A percentile compares a stretch with the other conserved stretches of the same genome.
Conservation (phyloP, 768 basidiomycete species). For the Leccinum subtestaceum region DNA sequence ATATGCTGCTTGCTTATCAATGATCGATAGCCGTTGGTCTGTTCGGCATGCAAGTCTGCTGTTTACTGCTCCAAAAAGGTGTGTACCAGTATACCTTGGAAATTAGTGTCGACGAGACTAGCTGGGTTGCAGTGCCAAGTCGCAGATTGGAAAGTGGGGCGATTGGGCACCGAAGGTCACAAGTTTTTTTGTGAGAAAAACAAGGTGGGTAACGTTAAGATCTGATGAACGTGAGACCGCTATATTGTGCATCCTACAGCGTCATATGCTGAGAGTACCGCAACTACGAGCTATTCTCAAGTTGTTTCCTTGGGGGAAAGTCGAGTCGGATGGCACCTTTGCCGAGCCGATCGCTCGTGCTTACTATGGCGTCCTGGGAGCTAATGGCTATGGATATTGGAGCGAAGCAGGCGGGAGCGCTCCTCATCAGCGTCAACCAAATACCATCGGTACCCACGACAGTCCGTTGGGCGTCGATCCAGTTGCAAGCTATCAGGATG, state of each 20-base stretch:
- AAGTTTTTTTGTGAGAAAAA: slow-evolving; percentile 36
- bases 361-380: slow-evolving; percentile 38
- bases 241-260: slow-evolving; percentile 17
- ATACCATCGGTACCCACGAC: slow-evolving; percentile 6
- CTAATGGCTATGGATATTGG: slow-evolving; percentile 42
- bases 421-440: slow-evolving; percentile 29
- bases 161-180: slow-evolving; percentile 29
- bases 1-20: neutral
- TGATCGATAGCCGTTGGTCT: slow-evolving; percentile 24
- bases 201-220: slow-evolving; percentile 23
- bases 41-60: slow-evolving; percentile 28
- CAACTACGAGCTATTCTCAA: slow-evolving; percentile 33
- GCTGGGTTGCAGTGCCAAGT: slow-evolving; percentile 31
- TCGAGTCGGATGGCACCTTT: slow-evolving; percentile 43
- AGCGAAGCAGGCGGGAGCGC: slow-evolving; percentile 35
- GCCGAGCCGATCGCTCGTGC: slow-evolving; percentile 33
- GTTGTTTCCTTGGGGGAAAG: slow-evolving; percentile 42
- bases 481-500: slow-evolving; percentile 30
- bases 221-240: neutral
- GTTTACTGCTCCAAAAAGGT: slow-evolving; percentile 33
- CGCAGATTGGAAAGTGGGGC: slow-evolving; percentile 35
- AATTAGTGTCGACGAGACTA: slow-evolving; percentile 1
- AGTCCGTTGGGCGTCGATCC: slow-evolving; percentile 9
- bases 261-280: slow-evolving; percentile 37
- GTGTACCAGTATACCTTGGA: neutral